These are phyloP conservation scores for Gaertneriomyces semiglobifer DNA, from an alignment of 192 early-diverging fungal species.

Conservation along the genomic window DNA sequence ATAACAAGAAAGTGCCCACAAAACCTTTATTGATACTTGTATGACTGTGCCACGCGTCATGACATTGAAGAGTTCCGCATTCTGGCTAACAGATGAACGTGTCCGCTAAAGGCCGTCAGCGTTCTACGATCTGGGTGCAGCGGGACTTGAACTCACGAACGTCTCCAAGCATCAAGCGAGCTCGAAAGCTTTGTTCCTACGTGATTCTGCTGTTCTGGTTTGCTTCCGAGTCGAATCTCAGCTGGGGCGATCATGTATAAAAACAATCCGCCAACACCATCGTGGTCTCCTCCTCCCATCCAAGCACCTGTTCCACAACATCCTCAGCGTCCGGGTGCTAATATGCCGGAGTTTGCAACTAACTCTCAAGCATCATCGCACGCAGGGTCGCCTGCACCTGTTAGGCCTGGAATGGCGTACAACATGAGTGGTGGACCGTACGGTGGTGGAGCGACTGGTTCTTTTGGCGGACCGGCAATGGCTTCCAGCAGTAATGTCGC, in stretches of 20 bases:
- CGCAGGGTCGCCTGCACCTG: slow-evolving; percentile 11
- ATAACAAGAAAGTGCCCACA: no score
- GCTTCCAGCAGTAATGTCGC: neutral
- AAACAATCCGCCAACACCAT: slow-evolving; percentile 17
- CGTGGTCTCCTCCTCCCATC: slow-evolving; percentile 28
- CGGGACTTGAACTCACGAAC: no score
- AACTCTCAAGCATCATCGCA: slow-evolving; percentile 1
- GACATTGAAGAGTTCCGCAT: no score
- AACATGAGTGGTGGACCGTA: slow-evolving; percentile 1
- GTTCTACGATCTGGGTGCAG: no score
- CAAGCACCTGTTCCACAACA: slow-evolving; percentile 30
- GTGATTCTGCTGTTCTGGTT: no score
- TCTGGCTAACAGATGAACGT: no score
- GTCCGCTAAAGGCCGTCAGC: no score
- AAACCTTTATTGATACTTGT: no score
- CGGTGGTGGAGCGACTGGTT: neutral
- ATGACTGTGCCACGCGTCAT: no score
- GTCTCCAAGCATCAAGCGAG: no score
- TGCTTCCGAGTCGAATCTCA: no score
- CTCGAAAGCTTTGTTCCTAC: no score
- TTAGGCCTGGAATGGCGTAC: neutral
- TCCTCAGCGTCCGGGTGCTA: slow-evolving; percentile 9
- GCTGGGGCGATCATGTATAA: slow-evolving; percentile 19
- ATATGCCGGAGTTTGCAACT: neutral
- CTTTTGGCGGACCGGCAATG: neutral